These are phyloP conservation scores for Oryza officinalis DNA, from an alignment of 176 grass and related monocot genomes.

Conservation along the genomic window DNA sequence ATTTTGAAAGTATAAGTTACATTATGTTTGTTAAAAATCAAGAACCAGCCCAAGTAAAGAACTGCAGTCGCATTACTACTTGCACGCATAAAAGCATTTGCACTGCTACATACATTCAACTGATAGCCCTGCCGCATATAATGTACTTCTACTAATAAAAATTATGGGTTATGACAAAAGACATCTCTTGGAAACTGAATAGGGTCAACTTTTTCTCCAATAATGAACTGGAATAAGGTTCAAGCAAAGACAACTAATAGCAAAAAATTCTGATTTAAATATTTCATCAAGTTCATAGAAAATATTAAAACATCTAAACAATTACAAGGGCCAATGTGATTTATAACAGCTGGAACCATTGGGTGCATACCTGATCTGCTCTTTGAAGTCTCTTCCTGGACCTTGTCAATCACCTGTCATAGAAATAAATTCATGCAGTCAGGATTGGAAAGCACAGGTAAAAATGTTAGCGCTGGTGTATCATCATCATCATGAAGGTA, in stretches of 20 bases:
- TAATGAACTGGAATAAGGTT: neutral
- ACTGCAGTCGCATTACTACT: neutral
- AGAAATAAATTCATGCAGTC: slow-evolving; percentile 18
- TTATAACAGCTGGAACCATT: neutral
- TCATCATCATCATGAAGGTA: neutral
- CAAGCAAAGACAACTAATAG: neutral
- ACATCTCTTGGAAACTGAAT: neutral
- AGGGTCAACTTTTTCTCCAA: neutral
- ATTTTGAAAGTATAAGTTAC: neutral
- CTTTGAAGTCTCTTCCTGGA: slow-evolving; percentile 98
- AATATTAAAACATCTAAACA: slow-evolving; percentile 9
- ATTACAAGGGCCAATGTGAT: neutral
- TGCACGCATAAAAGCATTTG: neutral
- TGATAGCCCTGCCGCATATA: neutral
- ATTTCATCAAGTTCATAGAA: neutral
- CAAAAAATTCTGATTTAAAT: neutral
- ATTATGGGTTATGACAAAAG: neutral
- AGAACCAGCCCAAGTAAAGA: neutral
- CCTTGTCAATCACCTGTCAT: slow-evolving; percentile 92
- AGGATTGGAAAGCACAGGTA: neutral
- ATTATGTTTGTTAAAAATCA: neutral
- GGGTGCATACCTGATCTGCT: slow-evolving; percentile 72
- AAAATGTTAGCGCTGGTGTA: neutral
- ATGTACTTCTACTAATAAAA: neutral
- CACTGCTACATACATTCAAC: neutral